These are phyloP conservation scores for Penstemon davidsonii DNA, from an alignment of 257 asterid species.

Conservation along the genomic window DNA sequence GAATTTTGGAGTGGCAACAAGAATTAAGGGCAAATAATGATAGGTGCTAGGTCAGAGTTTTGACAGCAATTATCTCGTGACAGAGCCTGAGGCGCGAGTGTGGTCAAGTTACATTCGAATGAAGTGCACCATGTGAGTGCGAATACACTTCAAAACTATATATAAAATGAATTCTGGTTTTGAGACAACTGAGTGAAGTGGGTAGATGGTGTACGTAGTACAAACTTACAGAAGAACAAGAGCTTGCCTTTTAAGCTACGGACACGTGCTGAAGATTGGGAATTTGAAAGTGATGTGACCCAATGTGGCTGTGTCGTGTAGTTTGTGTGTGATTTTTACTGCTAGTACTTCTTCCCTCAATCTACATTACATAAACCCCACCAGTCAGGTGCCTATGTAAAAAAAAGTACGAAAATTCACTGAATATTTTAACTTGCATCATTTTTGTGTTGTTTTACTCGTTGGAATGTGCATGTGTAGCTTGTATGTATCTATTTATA, in stretches of 20 bases:
- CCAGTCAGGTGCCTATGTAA: neutral
- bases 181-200: too few species aligned
- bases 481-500: neutral
- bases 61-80: neutral
- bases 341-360: neutral
- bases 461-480: neutral
- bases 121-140: too few species aligned
- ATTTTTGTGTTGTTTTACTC: conserved; percentile 12
- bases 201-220: too few species aligned
- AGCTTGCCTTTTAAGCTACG: conserved; percentile 55
- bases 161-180: too few species aligned
- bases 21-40: conserved; percentile 14
- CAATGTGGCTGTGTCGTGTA: conserved; percentile 32
- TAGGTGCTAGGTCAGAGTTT: neutral
- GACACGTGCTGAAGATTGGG: conserved; percentile 36
- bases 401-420: conserved; percentile 20
- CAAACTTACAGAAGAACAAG: too few species aligned
- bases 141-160: too few species aligned
- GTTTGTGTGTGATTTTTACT: neutral
- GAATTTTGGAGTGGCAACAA: conserved; percentile 8
- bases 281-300: conserved; percentile 26
- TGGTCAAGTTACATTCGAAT: too few species aligned
- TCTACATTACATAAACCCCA: neutral
- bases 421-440: conserved; percentile 8
- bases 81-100: too few species aligned